Conservation (phyloP, 371 early-diverging fungal genomes). For the Lichtheimia hyalospora region DNA sequence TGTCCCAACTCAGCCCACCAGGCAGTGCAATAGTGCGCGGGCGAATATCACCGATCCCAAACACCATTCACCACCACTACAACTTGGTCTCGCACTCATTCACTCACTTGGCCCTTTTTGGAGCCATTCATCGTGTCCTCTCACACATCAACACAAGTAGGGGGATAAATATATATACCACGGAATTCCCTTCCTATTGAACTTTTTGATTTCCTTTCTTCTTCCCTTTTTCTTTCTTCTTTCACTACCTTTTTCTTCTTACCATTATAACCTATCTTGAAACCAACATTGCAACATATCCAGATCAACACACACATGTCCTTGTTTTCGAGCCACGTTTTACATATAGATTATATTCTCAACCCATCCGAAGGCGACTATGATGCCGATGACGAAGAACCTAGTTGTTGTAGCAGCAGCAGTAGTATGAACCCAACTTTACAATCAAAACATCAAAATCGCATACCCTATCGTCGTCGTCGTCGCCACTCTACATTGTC, state of each 20-base stretch:
- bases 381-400: constrained; percentile 1
- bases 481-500: too few relatives aligned
- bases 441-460: too few relatives aligned
- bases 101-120: not conserved
- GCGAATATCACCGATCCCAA: too few relatives aligned
- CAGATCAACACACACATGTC: not conserved
- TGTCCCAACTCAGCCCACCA: not conserved
- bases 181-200: too few relatives aligned
- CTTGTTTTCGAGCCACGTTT: not conserved
- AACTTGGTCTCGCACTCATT: not conserved
- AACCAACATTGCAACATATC: not conserved
- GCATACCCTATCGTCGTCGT: too few relatives aligned
- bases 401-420: not conserved
- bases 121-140: constrained; percentile 1
- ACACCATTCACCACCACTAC: too few relatives aligned
- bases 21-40: too few relatives aligned
- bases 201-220: too few relatives aligned
- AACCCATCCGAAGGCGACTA: not conserved
- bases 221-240: not conserved
- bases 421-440: too few relatives aligned
- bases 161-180: not conserved
- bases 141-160: constrained; percentile 1
- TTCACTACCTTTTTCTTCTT: not conserved
- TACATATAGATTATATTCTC: not conserved
- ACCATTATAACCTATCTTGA: not conserved